phyloP scores from a whole-genome alignment of 169 alveolate genomes.

The Besnoitia besnoiti region DNA sequence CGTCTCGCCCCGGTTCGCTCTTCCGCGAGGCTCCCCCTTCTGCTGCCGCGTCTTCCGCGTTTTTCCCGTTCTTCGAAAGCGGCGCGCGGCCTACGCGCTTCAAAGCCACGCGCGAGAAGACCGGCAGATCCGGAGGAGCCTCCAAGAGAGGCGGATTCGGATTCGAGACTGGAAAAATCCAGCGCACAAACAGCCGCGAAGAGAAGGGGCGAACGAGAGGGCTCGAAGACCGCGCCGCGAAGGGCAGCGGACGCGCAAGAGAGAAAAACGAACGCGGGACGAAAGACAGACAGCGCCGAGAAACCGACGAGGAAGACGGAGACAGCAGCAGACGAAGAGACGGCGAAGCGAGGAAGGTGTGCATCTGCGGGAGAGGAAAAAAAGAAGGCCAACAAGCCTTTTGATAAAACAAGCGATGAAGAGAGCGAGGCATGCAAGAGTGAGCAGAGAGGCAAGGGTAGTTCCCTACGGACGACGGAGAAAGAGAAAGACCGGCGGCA shows the following conservation, averaged over 20 bases:
- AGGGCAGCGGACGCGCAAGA: background rate
- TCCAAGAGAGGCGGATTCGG: conserved; percentile 1
- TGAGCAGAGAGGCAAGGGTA: background rate
- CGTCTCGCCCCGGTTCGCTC: background rate
- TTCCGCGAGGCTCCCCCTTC: background rate
- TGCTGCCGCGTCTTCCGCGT: background rate
- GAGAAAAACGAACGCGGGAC: background rate
- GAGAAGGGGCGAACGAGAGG: background rate
- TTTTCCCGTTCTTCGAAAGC: background rate
- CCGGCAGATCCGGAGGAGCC: conserved; percentile 22
- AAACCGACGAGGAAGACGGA: background rate
- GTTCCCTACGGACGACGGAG: background rate
- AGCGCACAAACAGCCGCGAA: background rate
- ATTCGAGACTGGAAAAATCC: conserved; percentile 29
- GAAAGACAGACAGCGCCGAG: background rate
- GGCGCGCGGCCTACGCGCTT: background rate
- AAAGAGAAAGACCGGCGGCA: background rate
- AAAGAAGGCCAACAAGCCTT: too few species aligned
- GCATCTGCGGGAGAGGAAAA: background rate
- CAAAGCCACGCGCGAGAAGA: background rate
- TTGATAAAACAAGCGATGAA: too few species aligned
- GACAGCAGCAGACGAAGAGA: background rate
- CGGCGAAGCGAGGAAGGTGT: background rate
- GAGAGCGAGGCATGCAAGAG: background rate
- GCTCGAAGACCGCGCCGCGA: background rate